These are phyloP conservation scores for Eucalyptus tenuipes DNA, from an alignment of 345 rosid species.

Conservation along the genomic window DNA sequence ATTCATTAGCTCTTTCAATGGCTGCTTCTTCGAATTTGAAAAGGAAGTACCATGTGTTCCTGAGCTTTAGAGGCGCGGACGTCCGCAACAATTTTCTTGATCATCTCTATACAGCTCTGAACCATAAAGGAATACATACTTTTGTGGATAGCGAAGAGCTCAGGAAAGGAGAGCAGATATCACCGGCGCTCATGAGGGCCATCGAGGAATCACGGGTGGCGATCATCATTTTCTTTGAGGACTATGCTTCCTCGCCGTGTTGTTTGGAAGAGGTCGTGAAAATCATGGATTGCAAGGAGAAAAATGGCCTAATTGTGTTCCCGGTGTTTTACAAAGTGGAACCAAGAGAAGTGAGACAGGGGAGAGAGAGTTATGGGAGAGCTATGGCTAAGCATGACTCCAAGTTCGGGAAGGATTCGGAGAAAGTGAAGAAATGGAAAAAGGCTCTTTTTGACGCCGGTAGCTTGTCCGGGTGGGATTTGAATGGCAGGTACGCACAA, in stretches of 20 bases:
- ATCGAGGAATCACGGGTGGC: not conserved
- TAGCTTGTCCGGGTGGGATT: not conserved
- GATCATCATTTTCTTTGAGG: not conserved
- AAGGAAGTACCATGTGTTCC: not conserved
- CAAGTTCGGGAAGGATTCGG: not conserved
- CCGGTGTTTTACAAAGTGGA: not conserved
- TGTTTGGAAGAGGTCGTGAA: not conserved
- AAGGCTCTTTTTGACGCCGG: not conserved
- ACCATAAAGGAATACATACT: accelerated
- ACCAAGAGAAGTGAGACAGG: not conserved
- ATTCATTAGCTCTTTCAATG: no score
- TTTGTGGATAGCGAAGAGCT: not conserved
- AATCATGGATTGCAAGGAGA: not conserved
- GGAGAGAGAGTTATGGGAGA: not conserved
- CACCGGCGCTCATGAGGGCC: not conserved
- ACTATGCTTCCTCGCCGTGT: not conserved
- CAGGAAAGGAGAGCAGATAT: not conserved
- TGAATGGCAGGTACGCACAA: no score
- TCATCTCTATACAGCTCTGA: not conserved
- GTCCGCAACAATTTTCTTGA: accelerated
- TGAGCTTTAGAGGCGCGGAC: not conserved
- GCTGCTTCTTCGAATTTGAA: no score
- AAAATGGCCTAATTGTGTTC: accelerated
- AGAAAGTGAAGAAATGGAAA: not conserved
- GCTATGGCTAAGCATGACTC: not conserved